Base-by-base conservation (phyloP, 2,329 filamentous ascomycete genomes). In the Trichophyton rubrum region DNA sequence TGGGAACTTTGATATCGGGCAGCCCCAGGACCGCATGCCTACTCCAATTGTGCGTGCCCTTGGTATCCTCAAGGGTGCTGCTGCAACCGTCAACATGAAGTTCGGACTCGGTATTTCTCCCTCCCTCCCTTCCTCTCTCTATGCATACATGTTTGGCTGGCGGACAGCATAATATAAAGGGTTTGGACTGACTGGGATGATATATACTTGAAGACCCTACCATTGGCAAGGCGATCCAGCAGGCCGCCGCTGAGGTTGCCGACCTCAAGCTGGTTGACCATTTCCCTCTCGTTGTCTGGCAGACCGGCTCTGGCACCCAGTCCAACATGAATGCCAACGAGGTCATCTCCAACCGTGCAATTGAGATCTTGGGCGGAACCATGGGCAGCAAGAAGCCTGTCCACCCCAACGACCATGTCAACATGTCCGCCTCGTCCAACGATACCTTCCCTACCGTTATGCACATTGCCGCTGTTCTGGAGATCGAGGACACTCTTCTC, bases 321-420 rank as follows among this genome's bases (percentile, higher is more conserved):
- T 96, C 91, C 75, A 97, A 96, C 85, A 97, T 97, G 93, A 99
- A 99, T 80, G 91, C 92, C 74, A 99, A 99, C 80, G 93, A 99
- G 77, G 93, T 99, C 77, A 97, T 99, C 77, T 96, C 92, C 66
- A 99, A 97, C 84, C 89, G 93, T 67, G 93, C 93, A 66, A 97
- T 97, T 76, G 92, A 97, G 81, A 95, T 97, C 65, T 83, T 97
- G 59, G 93, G 93, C 68, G 93, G 93, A 69, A 82, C 82, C 66
- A 96, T 90, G 89, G 93, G 93, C 68, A 86, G 81, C 83, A 97
- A 97, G 86, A 96, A 95, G 81, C 93, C 93, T 30, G 93, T 99
- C 66, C 93, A 99, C 79, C 93, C 93, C 71, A 99, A 97, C 78
- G 93, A 99, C 80, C 93, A 99, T 76, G 93, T 99, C 77, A 99